These are phyloP conservation scores for Russula olivacea DNA, from an alignment of 768 basidiomycete genomes.

Conservation along the genomic window DNA sequence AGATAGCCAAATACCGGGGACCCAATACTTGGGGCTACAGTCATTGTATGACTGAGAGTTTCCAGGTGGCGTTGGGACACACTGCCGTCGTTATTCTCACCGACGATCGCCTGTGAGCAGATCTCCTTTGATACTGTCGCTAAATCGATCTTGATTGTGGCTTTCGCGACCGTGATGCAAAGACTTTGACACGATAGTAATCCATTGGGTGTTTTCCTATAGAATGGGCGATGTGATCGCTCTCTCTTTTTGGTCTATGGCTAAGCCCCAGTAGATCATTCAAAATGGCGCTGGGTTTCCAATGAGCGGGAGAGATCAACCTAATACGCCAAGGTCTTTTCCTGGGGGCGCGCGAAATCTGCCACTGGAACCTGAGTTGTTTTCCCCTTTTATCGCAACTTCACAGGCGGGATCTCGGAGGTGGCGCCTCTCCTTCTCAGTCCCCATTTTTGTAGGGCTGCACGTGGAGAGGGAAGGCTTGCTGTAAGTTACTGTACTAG, in stretches of 20 bases:
- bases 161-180: background rate
- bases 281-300: no score
- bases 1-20: conserved; percentile 14
- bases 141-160: conserved; percentile 3
- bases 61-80: conserved; percentile 9
- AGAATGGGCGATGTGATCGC: conserved; percentile 2
- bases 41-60: conserved; percentile 2
- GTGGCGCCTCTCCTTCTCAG: background rate
- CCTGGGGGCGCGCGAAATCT: background rate
- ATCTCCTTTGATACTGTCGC: background rate
- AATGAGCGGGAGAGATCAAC: background rate
- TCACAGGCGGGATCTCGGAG: background rate
- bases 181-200: background rate
- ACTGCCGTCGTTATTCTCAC: background rate
- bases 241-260: background rate
- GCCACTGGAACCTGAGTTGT: background rate
- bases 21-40: background rate
- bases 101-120: conserved; percentile 6
- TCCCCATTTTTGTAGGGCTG: background rate
- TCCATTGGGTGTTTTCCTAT: background rate
- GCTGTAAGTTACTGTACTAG: background rate
- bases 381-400: background rate
- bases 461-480: background rate
- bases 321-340: background rate
- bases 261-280: background rate